Percentiles rank a stretch among this genome's conserved stretches.
Evolutionary conservation across 768 basidiomycete species (phyloP).

Genomic region (Leccinellum luteum): DNA sequence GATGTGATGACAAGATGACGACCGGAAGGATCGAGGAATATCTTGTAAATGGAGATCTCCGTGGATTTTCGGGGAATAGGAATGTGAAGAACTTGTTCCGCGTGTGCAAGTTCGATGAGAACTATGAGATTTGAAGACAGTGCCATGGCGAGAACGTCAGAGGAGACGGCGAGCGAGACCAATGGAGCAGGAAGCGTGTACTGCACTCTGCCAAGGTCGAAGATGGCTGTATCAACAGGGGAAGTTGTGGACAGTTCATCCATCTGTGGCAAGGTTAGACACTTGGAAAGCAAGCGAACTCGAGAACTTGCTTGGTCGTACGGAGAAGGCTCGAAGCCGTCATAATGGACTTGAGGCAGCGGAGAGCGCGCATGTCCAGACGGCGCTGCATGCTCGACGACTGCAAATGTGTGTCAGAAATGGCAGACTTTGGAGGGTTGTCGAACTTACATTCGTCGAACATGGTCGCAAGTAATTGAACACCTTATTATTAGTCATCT

Average conservation of each 20-base stretch:
- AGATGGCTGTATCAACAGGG: constrained; percentile 54
- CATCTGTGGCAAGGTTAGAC: constrained; percentile 26
- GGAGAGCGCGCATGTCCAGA: constrained; percentile 38
- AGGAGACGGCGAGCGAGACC: constrained; percentile 77
- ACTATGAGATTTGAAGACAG: constrained; percentile 73
- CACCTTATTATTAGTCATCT: not conserved
- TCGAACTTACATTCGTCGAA: constrained; percentile 62
- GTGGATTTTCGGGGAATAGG: constrained; percentile 69
- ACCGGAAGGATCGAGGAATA: constrained; percentile 93
- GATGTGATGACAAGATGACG: constrained; percentile 88
- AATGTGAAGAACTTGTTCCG: constrained; percentile 83
- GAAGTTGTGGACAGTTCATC: constrained; percentile 23
- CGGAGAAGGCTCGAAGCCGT: constrained; percentile 84
- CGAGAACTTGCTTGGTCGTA: constrained; percentile 38
- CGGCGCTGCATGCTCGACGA: constrained; percentile 81
- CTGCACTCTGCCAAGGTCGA: constrained; percentile 87
- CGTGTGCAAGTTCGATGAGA: constrained; percentile 84
- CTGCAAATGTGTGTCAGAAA: constrained; percentile 37
- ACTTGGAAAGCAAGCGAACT: not conserved
- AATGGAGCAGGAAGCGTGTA: constrained; percentile 85
- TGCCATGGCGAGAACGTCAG: constrained; percentile 85
- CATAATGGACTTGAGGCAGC: constrained; percentile 67
- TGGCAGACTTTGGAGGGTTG: not conserved
- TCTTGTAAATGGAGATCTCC: constrained; percentile 75
- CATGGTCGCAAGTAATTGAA: constrained; percentile 42